A percentile compares a stretch with the other conserved stretches of the same genome.
phyloP scores from a whole-genome alignment of 179 eudicot genomes.

The Drosera spatulata region DNA sequence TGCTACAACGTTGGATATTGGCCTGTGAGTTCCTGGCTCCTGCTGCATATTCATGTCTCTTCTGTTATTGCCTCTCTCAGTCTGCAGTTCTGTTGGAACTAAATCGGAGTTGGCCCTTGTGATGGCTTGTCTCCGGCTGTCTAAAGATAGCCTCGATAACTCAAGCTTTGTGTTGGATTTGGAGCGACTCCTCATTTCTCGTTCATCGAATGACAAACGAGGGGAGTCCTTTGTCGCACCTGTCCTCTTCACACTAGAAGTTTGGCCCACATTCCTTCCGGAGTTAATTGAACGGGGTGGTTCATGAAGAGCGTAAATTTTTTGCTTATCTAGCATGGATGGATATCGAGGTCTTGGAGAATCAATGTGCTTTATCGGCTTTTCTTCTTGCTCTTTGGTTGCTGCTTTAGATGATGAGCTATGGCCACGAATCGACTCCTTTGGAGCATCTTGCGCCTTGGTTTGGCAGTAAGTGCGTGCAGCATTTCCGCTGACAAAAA shows the following conservation, averaged over 20 bases:
- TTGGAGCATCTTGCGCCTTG: conserved; percentile 6
- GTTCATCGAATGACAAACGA: conserved; percentile 25
- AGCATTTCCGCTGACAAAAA: not conserved
- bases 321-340: conserved; percentile 13
- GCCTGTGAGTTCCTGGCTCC: conserved; percentile 24
- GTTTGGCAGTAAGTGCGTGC: conserved; percentile 4
- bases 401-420: conserved; percentile 12
- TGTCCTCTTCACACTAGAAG: conserved; percentile 9
- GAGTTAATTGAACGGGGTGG: conserved; percentile 5
- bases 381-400: conserved; percentile 7
- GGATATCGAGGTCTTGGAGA: conserved; percentile 20
- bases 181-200: conserved; percentile 10
- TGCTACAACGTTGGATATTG: conserved; percentile 27
- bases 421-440: conserved; percentile 2
- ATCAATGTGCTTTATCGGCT: conserved; percentile 11
- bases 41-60: conserved; percentile 2
- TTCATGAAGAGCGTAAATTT: conserved; percentile 11
- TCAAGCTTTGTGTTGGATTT: conserved; percentile 17
- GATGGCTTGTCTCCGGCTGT: conserved; percentile 19
- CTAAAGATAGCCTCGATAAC: conserved; percentile 29
- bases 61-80: conserved; percentile 1
- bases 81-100: conserved; percentile 4
- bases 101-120: conserved; percentile 1
- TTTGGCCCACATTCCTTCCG: conserved; percentile 11
- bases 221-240: conserved; percentile 6